Evolutionary conservation across 192 early-diverging fungal genomes (phyloP).

Genomic region (Gigaspora rosea): DNA sequence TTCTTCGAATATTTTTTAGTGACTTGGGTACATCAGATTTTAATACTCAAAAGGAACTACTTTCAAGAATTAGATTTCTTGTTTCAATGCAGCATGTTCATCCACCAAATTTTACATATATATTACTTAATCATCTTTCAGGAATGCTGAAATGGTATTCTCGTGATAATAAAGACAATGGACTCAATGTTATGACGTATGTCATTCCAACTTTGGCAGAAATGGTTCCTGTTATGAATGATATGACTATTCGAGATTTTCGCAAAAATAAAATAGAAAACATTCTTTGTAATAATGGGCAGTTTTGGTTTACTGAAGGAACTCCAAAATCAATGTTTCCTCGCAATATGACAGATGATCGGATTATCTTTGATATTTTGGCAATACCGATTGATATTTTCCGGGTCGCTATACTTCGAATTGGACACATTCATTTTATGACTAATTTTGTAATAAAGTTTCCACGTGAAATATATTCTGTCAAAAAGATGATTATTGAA

Average conservation of each 20-base stretch:
- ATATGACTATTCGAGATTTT: slow-evolving; percentile 54
- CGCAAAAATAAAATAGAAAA: slow-evolving; percentile 60
- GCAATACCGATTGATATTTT: slow-evolving; percentile 50
- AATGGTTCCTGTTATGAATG: slow-evolving; percentile 52
- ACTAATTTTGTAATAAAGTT: slow-evolving; percentile 54
- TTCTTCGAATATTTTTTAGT: slow-evolving; percentile 52
- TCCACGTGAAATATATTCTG: slow-evolving; percentile 49
- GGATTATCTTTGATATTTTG: slow-evolving; percentile 38
- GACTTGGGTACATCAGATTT: slow-evolving; percentile 48
- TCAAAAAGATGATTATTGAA: slow-evolving; percentile 51
- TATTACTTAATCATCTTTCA: slow-evolving; percentile 56
- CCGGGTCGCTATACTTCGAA: slow-evolving; percentile 48
- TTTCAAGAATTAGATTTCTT: slow-evolving; percentile 49
- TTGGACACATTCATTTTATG: slow-evolving; percentile 59
- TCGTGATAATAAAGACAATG: slow-evolving; percentile 45
- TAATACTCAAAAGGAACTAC: slow-evolving; percentile 39
- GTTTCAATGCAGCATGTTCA: slow-evolving; percentile 49
- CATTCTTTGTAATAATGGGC: slow-evolving; percentile 49
- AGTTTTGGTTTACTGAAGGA: slow-evolving; percentile 57
- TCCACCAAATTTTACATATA: slow-evolving; percentile 53
- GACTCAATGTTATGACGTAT: slow-evolving; percentile 42
- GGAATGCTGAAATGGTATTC: slow-evolving; percentile 60
- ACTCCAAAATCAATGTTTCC: slow-evolving; percentile 56
- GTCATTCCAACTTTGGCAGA: slow-evolving; percentile 53
- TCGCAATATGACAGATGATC: slow-evolving; percentile 27